phyloP scores from a whole-genome alignment of 768 basidiomycete species.

The Lactarius akahatsu region DNA sequence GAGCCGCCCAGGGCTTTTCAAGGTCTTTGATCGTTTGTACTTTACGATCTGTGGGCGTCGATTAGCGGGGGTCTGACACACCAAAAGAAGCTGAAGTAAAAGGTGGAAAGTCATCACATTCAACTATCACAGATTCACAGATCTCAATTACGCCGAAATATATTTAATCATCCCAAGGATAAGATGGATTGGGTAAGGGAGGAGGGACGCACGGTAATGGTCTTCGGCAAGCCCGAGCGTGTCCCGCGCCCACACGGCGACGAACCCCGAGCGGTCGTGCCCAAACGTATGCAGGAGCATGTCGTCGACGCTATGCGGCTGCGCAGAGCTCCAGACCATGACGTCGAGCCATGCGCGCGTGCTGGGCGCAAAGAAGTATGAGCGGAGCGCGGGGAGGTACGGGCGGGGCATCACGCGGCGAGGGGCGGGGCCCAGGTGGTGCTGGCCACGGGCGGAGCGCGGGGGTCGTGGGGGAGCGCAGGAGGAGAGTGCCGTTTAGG shows the following conservation, averaged over 20 bases:
- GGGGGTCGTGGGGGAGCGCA: constrained; percentile 48
- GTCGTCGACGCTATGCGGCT: constrained; percentile 71
- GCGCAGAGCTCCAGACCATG: constrained; percentile 89
- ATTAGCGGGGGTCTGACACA: not conserved
- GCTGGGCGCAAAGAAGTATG: constrained; percentile 60
- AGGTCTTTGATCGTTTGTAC: constrained; percentile 74
- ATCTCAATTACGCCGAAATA: too few relatives aligned
- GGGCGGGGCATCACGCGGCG: constrained; percentile 59
- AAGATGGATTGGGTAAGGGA: not conserved
- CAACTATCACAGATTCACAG: constrained; percentile 28
- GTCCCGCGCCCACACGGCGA: constrained; percentile 78
- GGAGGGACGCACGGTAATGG: constrained; percentile 63
- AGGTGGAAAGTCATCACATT: not conserved
- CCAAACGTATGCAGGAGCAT: constrained; percentile 71
- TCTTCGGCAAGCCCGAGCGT: constrained; percentile 61
- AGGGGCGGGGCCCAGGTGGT: constrained; percentile 21
- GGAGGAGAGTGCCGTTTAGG: constrained; percentile 71
- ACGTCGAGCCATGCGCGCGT: constrained; percentile 73
- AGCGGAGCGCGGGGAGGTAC: constrained; percentile 58
- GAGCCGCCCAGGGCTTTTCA: constrained; percentile 58
- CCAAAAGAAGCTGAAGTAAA: constrained; percentile 26
- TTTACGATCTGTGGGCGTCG: constrained; percentile 34
- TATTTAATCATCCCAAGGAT: constrained; percentile 3
- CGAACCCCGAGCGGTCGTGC: constrained; percentile 40
- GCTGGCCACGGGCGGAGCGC: not conserved